phyloP scores from a whole-genome alignment of 1,284 basidiomycete species.

The Pseudozyma pruni region DNA sequence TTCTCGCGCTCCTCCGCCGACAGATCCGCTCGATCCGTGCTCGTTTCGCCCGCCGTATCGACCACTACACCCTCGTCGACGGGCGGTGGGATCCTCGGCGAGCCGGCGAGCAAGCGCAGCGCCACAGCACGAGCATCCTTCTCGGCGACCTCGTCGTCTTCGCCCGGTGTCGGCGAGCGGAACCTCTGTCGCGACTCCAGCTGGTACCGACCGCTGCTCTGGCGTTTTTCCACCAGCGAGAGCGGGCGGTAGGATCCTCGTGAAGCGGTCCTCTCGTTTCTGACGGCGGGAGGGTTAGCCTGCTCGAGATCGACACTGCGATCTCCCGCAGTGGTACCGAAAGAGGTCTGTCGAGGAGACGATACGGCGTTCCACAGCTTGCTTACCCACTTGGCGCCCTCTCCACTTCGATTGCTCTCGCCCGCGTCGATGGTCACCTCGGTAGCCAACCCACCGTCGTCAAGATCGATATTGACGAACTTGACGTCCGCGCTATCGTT shows the following conservation, averaged over 20 bases:
- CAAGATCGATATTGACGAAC: slow-evolving; percentile 46
- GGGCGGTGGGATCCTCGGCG: slow-evolving; percentile 13
- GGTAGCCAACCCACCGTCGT: slow-evolving; percentile 25
- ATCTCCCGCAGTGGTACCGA: slow-evolving; percentile 13
- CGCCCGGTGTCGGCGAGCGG: slow-evolving; percentile 36
- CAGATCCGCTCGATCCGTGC: slow-evolving; percentile 16
- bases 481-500: slow-evolving; percentile 24
- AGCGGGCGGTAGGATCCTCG: slow-evolving; percentile 33
- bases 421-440: slow-evolving; percentile 15
- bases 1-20: slow-evolving; percentile 42
- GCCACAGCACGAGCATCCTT: slow-evolving; percentile 44
- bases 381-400: slow-evolving; percentile 31
- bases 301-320: slow-evolving; percentile 35
- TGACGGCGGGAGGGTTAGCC: no score
- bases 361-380: slow-evolving; percentile 43
- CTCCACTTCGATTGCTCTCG: slow-evolving; percentile 4
- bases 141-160: slow-evolving; percentile 35
- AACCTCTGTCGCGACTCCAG: slow-evolving; percentile 19
- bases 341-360: slow-evolving; percentile 20
- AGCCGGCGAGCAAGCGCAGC: slow-evolving; percentile 33
- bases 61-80: slow-evolving; percentile 2
- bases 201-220: slow-evolving; percentile 29
- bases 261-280: slow-evolving; percentile 19
- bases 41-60: neutral
- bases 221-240: slow-evolving; percentile 37